These are phyloP conservation scores for Boletellus ananiceps DNA, from an alignment of 768 basidiomycete species.

Conservation along the genomic window DNA sequence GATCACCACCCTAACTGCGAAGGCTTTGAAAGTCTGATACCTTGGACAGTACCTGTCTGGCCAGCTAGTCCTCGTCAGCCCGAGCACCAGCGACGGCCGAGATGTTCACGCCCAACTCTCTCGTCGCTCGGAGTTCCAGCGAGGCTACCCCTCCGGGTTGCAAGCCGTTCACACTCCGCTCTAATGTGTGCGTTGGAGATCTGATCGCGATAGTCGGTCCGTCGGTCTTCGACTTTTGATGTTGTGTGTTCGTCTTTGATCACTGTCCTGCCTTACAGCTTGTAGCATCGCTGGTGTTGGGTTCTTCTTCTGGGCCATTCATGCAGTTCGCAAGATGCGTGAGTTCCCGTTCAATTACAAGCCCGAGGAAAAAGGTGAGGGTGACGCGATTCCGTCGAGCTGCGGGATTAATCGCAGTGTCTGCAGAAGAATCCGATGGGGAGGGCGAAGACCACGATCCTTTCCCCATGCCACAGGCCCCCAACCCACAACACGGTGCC, in stretches of 20 bases:
- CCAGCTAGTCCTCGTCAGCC: neutral
- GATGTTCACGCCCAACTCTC: constrained; percentile 2
- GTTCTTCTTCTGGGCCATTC: constrained; percentile 18
- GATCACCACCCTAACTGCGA: neutral
- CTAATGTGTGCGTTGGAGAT: constrained; percentile 22
- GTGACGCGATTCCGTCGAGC: neutral
- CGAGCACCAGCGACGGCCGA: neutral
- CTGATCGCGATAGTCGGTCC: constrained; percentile 21
- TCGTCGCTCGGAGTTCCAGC: neutral
- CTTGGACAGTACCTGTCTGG: neutral
- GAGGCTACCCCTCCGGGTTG: constrained; percentile 2
- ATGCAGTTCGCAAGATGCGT: constrained; percentile 20
- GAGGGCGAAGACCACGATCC: constrained; percentile 1
- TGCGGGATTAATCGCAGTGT: neutral
- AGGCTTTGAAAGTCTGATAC: neutral
- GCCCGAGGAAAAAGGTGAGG: constrained; percentile 1
- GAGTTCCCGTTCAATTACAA: constrained; percentile 5
- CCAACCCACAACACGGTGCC: constrained; percentile 1
- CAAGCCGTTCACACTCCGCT: constrained; percentile 4
- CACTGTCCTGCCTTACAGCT: neutral
- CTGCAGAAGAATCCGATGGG: neutral
- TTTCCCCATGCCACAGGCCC: neutral
- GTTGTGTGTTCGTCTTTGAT: neutral
- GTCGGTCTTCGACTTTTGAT: neutral
- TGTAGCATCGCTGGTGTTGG: constrained; percentile 19